Percentiles rank a stretch among this genome's conserved stretches.
Evolutionary conservation across 257 asterid species (phyloP).

Genomic region (Nicotiana undulata): DNA sequence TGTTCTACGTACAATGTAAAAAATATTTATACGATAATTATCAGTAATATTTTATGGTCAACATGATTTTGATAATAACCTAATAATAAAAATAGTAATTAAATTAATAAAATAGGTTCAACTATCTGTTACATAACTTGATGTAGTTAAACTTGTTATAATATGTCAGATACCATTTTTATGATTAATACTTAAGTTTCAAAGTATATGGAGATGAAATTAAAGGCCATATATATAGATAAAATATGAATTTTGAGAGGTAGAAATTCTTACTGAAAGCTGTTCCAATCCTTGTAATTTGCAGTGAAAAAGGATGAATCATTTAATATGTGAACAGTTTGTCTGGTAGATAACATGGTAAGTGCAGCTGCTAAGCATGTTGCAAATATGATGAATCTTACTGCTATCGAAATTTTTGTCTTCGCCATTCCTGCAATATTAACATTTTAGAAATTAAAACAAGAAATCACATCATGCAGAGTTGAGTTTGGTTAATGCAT

Average conservation of each 20-base stretch:
- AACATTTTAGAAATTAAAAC: not conserved
- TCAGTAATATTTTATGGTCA: not conserved
- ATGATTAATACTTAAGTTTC: not conserved
- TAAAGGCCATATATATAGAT: not conserved
- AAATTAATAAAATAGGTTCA: not conserved
- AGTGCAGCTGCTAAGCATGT: slow-evolving; percentile 6
- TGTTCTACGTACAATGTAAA: not conserved
- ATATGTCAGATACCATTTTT: not conserved
- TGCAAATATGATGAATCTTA: not conserved
- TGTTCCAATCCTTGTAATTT: not conserved
- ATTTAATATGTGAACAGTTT: not conserved
- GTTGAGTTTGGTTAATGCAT: no score
- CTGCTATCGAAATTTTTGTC: not conserved
- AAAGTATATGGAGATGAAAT: not conserved
- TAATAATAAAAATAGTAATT: not conserved
- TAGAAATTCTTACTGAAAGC: not conserved
- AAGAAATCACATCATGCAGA: not conserved
- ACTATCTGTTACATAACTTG: not conserved
- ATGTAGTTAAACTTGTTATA: not conserved
- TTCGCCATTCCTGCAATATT: not conserved
- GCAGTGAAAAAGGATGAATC: not conserved
- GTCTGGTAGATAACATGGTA: not conserved
- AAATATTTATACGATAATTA: not conserved
- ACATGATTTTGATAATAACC: not conserved
- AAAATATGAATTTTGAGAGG: not conserved